phyloP scores from a whole-genome alignment of 495 filamentous ascomycete genomes.

The Ramalina peruviana region DNA sequence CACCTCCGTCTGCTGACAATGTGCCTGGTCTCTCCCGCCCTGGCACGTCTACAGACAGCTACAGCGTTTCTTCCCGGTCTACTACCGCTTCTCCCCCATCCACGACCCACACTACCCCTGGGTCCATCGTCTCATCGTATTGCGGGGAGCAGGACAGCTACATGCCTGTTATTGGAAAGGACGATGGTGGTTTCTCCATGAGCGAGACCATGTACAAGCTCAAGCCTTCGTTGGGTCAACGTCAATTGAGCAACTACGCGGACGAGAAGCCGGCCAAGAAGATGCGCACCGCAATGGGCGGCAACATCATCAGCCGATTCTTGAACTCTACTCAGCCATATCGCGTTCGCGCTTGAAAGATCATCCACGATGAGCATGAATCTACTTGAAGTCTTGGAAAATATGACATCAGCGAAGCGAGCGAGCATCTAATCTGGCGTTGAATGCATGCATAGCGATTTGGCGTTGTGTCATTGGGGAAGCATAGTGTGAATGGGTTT shows the following conservation, averaged over 20 bases:
- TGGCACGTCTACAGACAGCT: constrained; percentile 30
- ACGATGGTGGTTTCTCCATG: constrained; percentile 5
- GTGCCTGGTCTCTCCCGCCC: constrained; percentile 30
- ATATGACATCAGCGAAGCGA: too few relatives aligned
- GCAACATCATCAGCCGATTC: constrained; percentile 16
- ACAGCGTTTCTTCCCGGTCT: constrained; percentile 30
- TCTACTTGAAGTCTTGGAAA: too few relatives aligned
- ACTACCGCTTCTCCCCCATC: constrained; percentile 37
- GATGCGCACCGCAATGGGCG: constrained; percentile 12
- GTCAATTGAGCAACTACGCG: constrained; percentile 9
- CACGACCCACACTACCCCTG: constrained; percentile 26
- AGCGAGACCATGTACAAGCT: constrained; percentile 12
- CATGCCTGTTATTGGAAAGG: constrained; percentile 7
- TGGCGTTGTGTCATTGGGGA: too few relatives aligned
- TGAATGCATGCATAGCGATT: too few relatives aligned
- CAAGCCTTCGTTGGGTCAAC: constrained; percentile 5
- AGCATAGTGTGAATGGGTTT: too few relatives aligned
- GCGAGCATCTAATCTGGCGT: too few relatives aligned
- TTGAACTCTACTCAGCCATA: constrained; percentile 11
- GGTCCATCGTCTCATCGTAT: constrained; percentile 15
- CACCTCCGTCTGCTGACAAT: constrained; percentile 35
- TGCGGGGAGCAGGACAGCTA: constrained; percentile 7
- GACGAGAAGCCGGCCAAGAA: constrained; percentile 18
- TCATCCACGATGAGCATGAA: too few relatives aligned
- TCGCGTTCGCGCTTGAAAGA: not conserved